Conservation (phyloP, 176 grass and related monocot genomes). For the Rhynchospora tenuis region DNA sequence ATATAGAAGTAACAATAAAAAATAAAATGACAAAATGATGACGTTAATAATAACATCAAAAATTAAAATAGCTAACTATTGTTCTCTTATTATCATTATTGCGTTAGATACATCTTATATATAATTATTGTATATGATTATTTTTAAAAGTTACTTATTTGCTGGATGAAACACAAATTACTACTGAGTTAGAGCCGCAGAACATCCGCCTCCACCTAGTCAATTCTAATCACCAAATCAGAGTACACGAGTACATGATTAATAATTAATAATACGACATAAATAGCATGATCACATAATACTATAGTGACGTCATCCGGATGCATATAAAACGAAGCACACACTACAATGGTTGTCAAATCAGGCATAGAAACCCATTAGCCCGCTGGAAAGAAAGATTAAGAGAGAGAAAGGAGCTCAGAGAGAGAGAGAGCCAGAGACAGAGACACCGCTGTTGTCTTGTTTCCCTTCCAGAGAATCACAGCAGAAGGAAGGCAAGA, state of each 20-base stretch:
- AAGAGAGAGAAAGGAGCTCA: background rate
- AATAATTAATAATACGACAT: conserved; percentile 24
- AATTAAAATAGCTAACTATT: too few relatives aligned
- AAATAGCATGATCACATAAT: conserved; percentile 35
- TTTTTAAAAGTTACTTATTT: background rate
- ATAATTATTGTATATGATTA: background rate
- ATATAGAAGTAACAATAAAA: too few relatives aligned
- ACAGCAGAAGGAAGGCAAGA: background rate
- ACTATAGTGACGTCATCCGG: conserved; percentile 22
- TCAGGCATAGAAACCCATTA: conserved; percentile 19
- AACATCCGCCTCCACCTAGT: background rate
- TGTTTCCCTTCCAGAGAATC: conserved; percentile 7
- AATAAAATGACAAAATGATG: too few relatives aligned
- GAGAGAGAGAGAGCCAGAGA: conserved; percentile 8
- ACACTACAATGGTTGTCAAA: conserved; percentile 17
- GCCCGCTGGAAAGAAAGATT: background rate
- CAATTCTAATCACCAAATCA: background rate
- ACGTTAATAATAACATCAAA: too few relatives aligned
- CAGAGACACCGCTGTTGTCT: background rate
- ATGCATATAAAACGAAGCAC: conserved; percentile 16
- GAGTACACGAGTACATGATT: conserved; percentile 4
- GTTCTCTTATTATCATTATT: too few relatives aligned
- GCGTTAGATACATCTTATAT: too few relatives aligned
- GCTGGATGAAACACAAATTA: background rate
- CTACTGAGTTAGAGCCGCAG: background rate